A percentile compares a stretch with the other conserved stretches of the same genome.
Conservation (phyloP, 495 filamentous ascomycete species). For the Hypoxylon fragiforme region DNA sequence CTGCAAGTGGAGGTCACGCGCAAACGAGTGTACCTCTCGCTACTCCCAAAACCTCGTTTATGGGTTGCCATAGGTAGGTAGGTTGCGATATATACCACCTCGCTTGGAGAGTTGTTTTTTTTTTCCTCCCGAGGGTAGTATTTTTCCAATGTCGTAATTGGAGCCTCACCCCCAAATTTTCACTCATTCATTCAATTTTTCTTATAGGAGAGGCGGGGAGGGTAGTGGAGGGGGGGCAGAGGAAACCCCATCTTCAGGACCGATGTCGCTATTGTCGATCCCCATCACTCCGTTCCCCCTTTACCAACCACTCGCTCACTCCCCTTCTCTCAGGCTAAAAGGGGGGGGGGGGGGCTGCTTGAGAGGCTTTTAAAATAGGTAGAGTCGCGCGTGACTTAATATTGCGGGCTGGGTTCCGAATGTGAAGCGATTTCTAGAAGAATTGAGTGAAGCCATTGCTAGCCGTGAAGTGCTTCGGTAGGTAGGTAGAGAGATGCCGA, state of each 20-base stretch:
- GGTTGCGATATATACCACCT: too few species aligned
- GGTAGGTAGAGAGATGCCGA: too few species aligned
- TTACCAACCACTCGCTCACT: neutral
- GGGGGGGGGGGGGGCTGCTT: slow-evolving; percentile 3
- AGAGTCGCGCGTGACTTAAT: neutral
- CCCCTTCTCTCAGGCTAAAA: slow-evolving; percentile 22
- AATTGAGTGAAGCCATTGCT: too few species aligned
- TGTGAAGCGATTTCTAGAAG: too few species aligned
- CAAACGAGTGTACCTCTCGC: too few species aligned
- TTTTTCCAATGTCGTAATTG: slow-evolving; percentile 11
- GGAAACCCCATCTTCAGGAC: neutral
- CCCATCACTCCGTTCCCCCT: too few species aligned
- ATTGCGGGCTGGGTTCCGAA: neutral
- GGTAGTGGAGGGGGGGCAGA: too few species aligned
- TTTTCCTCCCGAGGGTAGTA: neutral
- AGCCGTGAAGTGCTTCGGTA: too few species aligned
- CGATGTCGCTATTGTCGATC: slow-evolving; percentile 17
- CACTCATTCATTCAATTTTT: too few species aligned
- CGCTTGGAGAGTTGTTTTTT: neutral
- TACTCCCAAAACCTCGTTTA: too few species aligned
- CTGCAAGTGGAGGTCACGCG: too few species aligned
- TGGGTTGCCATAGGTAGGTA: too few species aligned
- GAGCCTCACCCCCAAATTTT: neutral
- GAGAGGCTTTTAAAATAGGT: slow-evolving; percentile 1
- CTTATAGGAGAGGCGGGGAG: neutral